Percentiles rank a stretch among this genome's conserved stretches.
Evolutionary conservation across 495 filamentous ascomycete species (phyloP).

Genomic region (Neurospora sp.): DNA sequence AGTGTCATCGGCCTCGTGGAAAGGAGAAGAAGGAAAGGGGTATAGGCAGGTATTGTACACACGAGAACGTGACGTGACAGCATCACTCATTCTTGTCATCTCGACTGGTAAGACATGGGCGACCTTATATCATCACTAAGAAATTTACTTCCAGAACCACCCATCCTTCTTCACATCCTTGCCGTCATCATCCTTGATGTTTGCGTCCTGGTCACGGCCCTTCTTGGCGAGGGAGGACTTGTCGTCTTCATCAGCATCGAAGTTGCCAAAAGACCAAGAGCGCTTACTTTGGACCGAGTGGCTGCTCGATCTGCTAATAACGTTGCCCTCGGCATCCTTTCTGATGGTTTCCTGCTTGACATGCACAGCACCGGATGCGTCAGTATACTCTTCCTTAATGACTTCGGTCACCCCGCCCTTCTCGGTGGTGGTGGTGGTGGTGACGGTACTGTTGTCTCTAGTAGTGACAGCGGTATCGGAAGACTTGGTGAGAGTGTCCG

Average conservation of each 20-base stretch:
- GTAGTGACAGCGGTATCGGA: neutral
- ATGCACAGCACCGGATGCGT: slow-evolving; percentile 12
- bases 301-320: neutral
- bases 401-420: slow-evolving; percentile 7
- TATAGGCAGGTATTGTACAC: neutral
- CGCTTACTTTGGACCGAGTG: neutral
- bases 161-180: neutral
- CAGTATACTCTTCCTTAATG: slow-evolving; percentile 9
- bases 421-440: neutral
- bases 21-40: neutral
- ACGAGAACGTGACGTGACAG: neutral
- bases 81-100: neutral
- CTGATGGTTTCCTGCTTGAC: slow-evolving; percentile 8
- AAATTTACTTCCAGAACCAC: neutral
- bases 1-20: neutral
- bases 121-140: neutral
- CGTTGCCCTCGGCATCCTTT: neutral
- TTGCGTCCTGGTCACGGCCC: neutral
- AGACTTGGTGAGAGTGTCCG: neutral
- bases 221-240: neutral
- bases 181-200: neutral
- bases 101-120: neutral
- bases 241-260: neutral
- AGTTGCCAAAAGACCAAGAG: neutral
- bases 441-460: neutral